Evolutionary conservation across 306 rosid species (phyloP), one percentile per base, ranked within the genome.

Genomic region (Prunus dulcis): DNA sequence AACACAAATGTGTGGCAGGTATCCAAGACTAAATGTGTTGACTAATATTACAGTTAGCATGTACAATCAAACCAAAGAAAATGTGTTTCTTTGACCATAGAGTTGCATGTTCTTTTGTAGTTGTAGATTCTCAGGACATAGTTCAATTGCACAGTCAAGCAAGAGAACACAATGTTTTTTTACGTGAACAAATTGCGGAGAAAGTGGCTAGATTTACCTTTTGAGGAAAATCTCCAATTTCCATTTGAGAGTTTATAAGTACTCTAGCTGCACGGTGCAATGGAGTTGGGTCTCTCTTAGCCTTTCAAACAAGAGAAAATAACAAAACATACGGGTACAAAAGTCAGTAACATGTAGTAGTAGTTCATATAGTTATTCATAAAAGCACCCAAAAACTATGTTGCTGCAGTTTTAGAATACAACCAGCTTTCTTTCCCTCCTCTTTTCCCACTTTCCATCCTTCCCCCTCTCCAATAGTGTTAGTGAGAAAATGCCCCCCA

Each of bases 161-260:
- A 19, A 4, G 47, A 22, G 34, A 64, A 64, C 2, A 25, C 12
- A 10, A 6, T 3, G 27, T 63, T 0, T 10, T 22, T 18, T 41
- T 57, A 5, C 0, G 19, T 4, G 13, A 22, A 41, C 1, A 38
- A 14, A 22, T 43, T 72, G 3, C 22, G 6, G 38, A 73, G 6
- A 11, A 45, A 60, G 15, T 78, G 28, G 64, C 70, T 19, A 49
- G 25, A 11, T 20, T 53, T 77, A 82, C 82, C 85, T 77, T 76
- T 62, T 82, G 82, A 73, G 82, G 85, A 52, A 82, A 77, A 67
- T 77, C 85, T 49, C 85, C 85, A 34, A 77, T 78, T 3, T 55
- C 75, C 76, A 82, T 77, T 41, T 77, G 85, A 50, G 85, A 77
- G 67, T 72, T 82, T 23, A 82, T 72, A 10, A 82, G 69, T 34